Evolutionary conservation across 352 stramenopile genomes (phyloP).

Genomic region (Globisporangium megalacanthum): DNA sequence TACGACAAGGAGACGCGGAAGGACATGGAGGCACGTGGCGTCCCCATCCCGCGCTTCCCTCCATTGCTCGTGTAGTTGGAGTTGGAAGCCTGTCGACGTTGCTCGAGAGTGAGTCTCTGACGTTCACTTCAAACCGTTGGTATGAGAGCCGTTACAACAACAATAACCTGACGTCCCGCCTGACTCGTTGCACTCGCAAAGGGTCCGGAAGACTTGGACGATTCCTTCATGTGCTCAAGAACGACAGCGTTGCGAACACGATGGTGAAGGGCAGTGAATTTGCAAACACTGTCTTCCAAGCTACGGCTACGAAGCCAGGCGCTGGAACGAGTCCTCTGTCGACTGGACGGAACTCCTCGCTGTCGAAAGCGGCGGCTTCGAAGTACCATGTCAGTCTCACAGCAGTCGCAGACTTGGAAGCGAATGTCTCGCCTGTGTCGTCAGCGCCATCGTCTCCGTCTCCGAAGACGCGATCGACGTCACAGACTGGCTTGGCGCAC

Average conservation of each 20-base stretch:
- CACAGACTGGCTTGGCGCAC: slow-evolving; percentile 10
- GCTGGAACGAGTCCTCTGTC: background rate
- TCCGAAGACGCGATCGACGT: slow-evolving; percentile 4
- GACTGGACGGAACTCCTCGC: background rate
- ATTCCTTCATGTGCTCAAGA: no score
- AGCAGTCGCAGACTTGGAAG: background rate
- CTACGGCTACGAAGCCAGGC: background rate
- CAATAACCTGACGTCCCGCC: no score
- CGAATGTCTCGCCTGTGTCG: background rate
- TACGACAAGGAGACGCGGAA: slow-evolving; percentile 16
- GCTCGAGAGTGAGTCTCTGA: no score
- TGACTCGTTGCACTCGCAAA: no score
- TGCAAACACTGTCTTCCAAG: background rate
- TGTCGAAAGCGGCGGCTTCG: background rate
- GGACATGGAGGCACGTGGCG: slow-evolving; percentile 17
- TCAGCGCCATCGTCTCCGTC: background rate
- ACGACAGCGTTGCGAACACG: background rate
- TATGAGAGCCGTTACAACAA: background rate
- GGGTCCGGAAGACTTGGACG: no score
- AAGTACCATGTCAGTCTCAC: slow-evolving; percentile 2
- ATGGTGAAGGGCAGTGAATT: slow-evolving; percentile 13
- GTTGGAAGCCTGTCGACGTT: no score
- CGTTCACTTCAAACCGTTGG: background rate
- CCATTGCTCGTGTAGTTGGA: background rate
- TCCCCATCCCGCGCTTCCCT: slow-evolving; percentile 28